Evolutionary conservation across 306 rosid genomes (phyloP).

Genomic region (Mimosa pudica): DNA sequence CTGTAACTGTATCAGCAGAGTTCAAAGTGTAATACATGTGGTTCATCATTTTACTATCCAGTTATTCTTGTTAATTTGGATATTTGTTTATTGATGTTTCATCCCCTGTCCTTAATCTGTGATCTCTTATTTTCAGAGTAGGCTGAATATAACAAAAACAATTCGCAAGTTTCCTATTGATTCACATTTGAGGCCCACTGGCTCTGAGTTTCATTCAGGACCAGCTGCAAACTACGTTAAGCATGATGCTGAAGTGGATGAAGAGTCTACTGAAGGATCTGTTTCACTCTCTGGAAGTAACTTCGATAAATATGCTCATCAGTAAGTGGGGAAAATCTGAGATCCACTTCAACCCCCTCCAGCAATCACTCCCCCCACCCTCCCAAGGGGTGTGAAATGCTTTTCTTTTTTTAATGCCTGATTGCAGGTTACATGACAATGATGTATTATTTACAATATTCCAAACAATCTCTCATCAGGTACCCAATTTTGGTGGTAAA

Average conservation of each 20-base stretch:
- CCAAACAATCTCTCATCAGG: conserved; percentile 53
- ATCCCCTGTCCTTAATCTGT: conserved; percentile 40
- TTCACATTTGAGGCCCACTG: conserved; percentile 72
- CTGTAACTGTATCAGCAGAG: background rate
- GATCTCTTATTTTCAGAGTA: conserved; percentile 68
- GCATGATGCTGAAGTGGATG: conserved; percentile 86
- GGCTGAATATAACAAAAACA: conserved; percentile 94
- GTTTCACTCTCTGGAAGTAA: conserved; percentile 45
- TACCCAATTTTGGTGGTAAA: conserved; percentile 78
- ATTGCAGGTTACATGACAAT: background rate
- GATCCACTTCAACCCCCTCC: conserved; percentile 14
- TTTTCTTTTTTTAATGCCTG: background rate
- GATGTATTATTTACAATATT: conserved; percentile 12
- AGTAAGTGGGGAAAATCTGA: conserved; percentile 59
- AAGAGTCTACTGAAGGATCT: conserved; percentile 71
- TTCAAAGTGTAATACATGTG: background rate
- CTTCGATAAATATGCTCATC: conserved; percentile 71
- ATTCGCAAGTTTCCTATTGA: conserved; percentile 83
- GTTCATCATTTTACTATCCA: conserved; percentile 28
- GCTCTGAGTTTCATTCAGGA: conserved; percentile 86
- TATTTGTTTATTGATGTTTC: conserved; percentile 21
- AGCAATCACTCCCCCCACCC: background rate
- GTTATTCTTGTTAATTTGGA: conserved; percentile 30
- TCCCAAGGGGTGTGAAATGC: too few species aligned
- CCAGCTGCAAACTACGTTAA: conserved; percentile 58